Conservation (phyloP, 805 yeast species). For the Metschnikowia sp. region DNA sequence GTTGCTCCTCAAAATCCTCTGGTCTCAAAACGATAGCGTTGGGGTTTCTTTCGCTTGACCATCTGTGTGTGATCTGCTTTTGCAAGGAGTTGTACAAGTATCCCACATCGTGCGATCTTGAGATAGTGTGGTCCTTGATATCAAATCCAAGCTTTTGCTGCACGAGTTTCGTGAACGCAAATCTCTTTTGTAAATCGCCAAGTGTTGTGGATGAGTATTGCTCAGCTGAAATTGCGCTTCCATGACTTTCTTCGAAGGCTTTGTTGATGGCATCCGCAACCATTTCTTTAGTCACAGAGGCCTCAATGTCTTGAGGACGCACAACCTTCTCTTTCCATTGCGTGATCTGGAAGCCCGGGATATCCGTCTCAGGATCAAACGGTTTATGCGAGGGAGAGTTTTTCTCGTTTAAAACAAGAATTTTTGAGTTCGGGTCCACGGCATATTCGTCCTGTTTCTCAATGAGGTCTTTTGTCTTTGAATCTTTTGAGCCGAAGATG, state of each 20-base stretch:
- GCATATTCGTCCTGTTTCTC: constrained; percentile 39
- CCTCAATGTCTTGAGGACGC: constrained; percentile 25
- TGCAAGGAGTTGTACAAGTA: constrained; percentile 38
- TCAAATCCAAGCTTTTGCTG: constrained; percentile 48
- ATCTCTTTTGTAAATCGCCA: constrained; percentile 46
- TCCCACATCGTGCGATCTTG: constrained; percentile 38
- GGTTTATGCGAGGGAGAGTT: constrained; percentile 32
- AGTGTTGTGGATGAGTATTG: constrained; percentile 6
- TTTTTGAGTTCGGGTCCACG: constrained; percentile 29
- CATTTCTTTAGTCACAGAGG: constrained; percentile 23
- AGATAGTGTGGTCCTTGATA: constrained; percentile 49
- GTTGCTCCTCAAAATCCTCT: constrained; percentile 49
- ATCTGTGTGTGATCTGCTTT: constrained; percentile 38
- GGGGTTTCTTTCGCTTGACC: constrained; percentile 65
- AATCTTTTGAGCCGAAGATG: constrained; percentile 31
- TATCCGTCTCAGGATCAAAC: constrained; percentile 26
- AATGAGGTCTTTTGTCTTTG: constrained; percentile 33
- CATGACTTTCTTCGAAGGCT: constrained; percentile 18
- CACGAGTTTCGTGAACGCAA: constrained; percentile 45
- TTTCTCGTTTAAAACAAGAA: constrained; percentile 32
- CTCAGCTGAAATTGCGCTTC: constrained; percentile 9
- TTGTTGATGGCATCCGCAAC: constrained; percentile 24
- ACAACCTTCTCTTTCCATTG: constrained; percentile 35
- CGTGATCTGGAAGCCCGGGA: constrained; percentile 33
- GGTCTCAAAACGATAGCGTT: constrained; percentile 63